Evolutionary conservation across 2,329 filamentous ascomycete species (phyloP).

Genomic region (Xylariaceae sp.): DNA sequence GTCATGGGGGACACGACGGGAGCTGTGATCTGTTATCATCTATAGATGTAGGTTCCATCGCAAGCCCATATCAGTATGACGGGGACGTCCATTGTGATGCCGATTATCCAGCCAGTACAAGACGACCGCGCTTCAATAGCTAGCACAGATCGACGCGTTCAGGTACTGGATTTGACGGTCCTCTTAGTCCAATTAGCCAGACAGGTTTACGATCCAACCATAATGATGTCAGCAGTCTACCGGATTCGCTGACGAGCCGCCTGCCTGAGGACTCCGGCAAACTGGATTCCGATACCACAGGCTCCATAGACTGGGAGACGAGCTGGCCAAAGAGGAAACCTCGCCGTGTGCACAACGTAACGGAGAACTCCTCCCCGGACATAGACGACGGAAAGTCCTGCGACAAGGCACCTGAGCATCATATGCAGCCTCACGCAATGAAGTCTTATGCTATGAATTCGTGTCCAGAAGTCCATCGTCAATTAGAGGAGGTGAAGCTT

Average conservation of each 20-base stretch:
- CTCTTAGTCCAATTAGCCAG: constrained; percentile 8
- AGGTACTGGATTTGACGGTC: constrained; percentile 22
- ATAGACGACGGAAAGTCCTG: constrained; percentile 4
- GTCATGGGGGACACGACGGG: no score
- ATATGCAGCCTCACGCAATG: constrained; percentile 10
- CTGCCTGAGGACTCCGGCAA: constrained; percentile 9
- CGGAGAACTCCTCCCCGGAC: constrained; percentile 18
- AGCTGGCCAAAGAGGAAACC: constrained; percentile 22
- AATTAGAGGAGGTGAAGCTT: constrained; percentile 5
- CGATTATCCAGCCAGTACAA: no score
- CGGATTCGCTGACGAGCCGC: background rate
- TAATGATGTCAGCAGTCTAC: no score
- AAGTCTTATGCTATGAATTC: constrained; percentile 16
- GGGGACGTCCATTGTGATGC: no score
- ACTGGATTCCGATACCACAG: constrained; percentile 12
- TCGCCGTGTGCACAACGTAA: constrained; percentile 22
- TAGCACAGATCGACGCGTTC: constrained; percentile 7
- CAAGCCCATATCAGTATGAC: no score
- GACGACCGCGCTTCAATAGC: background rate
- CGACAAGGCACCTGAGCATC: constrained; percentile 7
- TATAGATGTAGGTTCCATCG: no score
- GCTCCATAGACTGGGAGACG: constrained; percentile 23
- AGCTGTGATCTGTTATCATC: no score
- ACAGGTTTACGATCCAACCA: no score
- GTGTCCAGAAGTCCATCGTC: constrained; percentile 24